Conservation (phyloP, 176 grass and related monocot species). For the Oryza brachyantha region DNA sequence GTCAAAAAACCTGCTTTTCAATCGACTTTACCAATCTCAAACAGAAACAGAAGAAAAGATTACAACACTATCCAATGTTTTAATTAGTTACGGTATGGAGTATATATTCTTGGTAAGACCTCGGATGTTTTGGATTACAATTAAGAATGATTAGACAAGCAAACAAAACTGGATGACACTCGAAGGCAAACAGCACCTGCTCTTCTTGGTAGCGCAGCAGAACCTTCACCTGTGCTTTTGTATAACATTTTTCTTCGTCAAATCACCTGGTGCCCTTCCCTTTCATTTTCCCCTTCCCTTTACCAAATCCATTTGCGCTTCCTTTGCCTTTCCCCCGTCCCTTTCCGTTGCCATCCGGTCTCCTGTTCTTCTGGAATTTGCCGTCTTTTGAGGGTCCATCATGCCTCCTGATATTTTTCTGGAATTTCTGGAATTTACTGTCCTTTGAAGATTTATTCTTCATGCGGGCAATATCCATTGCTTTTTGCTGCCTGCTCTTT, state of each 20-base stretch:
- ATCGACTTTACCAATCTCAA: not conserved
- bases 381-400: conserved; percentile 5
- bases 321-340: not conserved
- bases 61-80: not conserved
- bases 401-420: conserved; percentile 22
- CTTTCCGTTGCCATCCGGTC: conserved; percentile 8
- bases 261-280: conserved; percentile 38
- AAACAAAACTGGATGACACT: conserved; percentile 21
- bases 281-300: conserved; percentile 37
- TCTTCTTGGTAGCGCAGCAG: not conserved
- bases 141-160: not conserved
- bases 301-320: conserved; percentile 26
- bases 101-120: not conserved
- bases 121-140: not conserved
- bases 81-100: not conserved
- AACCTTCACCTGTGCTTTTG: not conserved
- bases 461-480: conserved; percentile 39
- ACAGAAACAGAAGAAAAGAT: not conserved
- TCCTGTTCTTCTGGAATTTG: conserved; percentile 28
- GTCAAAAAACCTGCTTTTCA: not conserved
- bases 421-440: conserved; percentile 40
- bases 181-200: not conserved
- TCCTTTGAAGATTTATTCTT: conserved; percentile 52
- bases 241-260: not conserved
- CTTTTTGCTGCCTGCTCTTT: conserved; percentile 76